These are phyloP conservation scores for Penicillium sp. DNA, from an alignment of 2,329 filamentous ascomycete genomes.

Conservation along the genomic window DNA sequence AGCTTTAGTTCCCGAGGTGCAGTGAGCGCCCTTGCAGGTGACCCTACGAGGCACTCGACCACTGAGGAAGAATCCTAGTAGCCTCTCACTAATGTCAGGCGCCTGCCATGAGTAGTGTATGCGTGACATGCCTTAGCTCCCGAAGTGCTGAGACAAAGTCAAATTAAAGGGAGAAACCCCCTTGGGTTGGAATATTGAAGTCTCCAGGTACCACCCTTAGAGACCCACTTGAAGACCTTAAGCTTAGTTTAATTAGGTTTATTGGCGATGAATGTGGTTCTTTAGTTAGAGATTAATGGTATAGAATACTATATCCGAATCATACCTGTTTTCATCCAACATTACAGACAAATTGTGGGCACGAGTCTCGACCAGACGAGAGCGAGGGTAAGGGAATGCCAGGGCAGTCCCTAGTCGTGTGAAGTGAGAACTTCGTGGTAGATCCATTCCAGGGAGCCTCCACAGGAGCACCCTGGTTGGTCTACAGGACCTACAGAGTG, in stretches of 20 bases:
- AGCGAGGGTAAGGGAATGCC: constrained; percentile 16
- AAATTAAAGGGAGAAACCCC: background rate
- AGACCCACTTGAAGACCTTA: constrained; percentile 8
- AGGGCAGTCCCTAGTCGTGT: constrained; percentile 8
- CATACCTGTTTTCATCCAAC: background rate
- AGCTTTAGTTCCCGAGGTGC: background rate
- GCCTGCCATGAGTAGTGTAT: background rate
- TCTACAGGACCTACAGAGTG: constrained; percentile 11
- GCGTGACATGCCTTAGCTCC: constrained; percentile 19
- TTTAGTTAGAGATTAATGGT: background rate
- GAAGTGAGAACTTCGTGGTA: constrained; percentile 16
- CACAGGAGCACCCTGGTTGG: constrained; percentile 9
- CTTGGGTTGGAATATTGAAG: constrained; percentile 1
- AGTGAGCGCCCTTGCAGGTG: constrained; percentile 19
- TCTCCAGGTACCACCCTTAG: background rate
- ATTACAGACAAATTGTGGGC: background rate
- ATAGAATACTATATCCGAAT: background rate
- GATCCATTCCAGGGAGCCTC: constrained; percentile 30
- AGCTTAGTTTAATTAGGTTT: background rate
- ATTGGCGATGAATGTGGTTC: background rate
- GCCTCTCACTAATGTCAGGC: background rate
- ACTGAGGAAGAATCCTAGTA: background rate
- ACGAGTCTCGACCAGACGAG: background rate
- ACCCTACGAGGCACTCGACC: constrained; percentile 1
- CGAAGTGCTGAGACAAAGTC: background rate